phyloP scores from a whole-genome alignment of 2,329 filamentous ascomycete genomes.

The Ustulina deusta region DNA sequence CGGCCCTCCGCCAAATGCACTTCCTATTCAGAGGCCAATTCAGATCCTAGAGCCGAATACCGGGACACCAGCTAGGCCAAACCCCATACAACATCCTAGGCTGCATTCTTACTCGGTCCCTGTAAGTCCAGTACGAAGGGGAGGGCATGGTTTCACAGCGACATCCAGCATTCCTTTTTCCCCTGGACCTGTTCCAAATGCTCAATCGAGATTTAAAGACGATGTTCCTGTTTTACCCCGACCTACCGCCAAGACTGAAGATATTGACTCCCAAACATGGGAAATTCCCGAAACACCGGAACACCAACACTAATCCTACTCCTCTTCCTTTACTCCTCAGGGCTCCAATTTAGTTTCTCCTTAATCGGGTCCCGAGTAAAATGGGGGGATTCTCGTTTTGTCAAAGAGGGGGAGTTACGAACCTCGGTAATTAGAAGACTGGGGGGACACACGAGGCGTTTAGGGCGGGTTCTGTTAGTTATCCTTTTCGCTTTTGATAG shows the following conservation, averaged over 20 bases:
- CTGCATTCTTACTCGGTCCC: slow-evolving; percentile 39
- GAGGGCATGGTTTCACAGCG: slow-evolving; percentile 45
- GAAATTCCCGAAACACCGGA: slow-evolving; percentile 40
- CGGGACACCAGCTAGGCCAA: slow-evolving; percentile 34
- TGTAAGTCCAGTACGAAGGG: slow-evolving; percentile 40
- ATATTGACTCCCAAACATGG: slow-evolving; percentile 22
- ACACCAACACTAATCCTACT: slow-evolving; percentile 22
- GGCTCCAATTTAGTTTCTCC: not conserved
- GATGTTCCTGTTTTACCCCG: slow-evolving; percentile 31
- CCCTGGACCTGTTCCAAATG: slow-evolving; percentile 31
- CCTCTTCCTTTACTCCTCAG: not conserved
- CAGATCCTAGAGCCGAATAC: slow-evolving; percentile 47
- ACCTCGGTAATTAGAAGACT: not conserved
- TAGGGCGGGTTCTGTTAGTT: not conserved
- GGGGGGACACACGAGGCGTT: slow-evolving; percentile 28
- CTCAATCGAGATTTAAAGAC: slow-evolving; percentile 31
- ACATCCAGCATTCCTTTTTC: slow-evolving; percentile 48
- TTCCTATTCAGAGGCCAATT: slow-evolving; percentile 48
- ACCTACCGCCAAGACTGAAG: slow-evolving; percentile 28
- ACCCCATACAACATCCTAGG: slow-evolving; percentile 15
- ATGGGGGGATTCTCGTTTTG: not conserved
- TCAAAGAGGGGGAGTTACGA: not conserved
- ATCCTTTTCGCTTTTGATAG: not conserved
- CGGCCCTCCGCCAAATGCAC: slow-evolving; percentile 58
- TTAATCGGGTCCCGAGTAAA: not conserved